A percentile compares a stretch with the other conserved stretches of the same genome.
phyloP scores from a whole-genome alignment of 371 early-diverging fungal genomes.

The Apophysomyces trapeziformis region DNA sequence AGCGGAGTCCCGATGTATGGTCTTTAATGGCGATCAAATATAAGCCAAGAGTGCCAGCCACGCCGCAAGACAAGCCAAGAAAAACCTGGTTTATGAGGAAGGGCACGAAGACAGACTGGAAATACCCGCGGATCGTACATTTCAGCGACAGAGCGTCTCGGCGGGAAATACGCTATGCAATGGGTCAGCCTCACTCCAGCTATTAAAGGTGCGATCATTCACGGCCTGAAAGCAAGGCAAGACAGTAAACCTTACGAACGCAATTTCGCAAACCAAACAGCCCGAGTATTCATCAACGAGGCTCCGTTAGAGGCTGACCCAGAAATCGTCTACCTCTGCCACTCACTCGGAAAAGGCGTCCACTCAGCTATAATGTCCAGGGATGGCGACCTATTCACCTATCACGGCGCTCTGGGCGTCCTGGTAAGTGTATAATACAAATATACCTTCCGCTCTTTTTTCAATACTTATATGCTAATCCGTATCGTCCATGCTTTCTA shows the following conservation, averaged over 20 bases:
- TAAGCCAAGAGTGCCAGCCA: background rate
- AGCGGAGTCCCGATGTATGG: background rate
- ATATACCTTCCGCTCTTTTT: background rate
- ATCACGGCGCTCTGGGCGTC: conserved; percentile 14
- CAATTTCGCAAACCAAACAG: background rate
- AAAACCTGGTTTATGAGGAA: background rate
- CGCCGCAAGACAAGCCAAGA: conserved; percentile 8
- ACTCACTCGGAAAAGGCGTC: background rate
- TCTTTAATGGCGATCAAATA: background rate
- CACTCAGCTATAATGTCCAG: conserved; percentile 13
- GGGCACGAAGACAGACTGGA: background rate
- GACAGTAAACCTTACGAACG: background rate
- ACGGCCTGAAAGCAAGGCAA: background rate
- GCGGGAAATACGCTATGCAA: conserved; percentile 12
- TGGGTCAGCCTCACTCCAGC: background rate
- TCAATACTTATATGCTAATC: background rate
- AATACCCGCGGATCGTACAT: background rate
- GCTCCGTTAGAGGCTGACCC: too few species aligned
- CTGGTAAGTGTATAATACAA: conserved; percentile 3
- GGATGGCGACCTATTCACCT: conserved; percentile 18
- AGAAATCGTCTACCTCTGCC: conserved; percentile 1
- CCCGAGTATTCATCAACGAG: background rate
- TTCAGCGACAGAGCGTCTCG: background rate
- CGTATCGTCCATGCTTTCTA: background rate
- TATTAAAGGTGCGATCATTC: background rate